Evolutionary conservation across 2,329 filamentous ascomycete species (phyloP).

Genomic region (Fusarium sp.): DNA sequence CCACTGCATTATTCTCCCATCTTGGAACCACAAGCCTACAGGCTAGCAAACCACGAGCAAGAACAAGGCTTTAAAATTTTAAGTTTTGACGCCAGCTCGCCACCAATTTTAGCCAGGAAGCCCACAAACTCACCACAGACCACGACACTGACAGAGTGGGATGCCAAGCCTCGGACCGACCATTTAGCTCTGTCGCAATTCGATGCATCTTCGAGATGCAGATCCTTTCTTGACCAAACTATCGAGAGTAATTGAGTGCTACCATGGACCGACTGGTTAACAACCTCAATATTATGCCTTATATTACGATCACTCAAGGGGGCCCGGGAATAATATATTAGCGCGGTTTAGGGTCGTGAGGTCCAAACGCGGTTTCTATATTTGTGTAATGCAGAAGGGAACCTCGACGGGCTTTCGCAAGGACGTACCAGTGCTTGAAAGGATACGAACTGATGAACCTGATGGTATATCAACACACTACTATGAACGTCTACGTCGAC

Average conservation of each 20-base stretch:
- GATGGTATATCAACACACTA: not conserved
- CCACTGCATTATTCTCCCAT: constrained; percentile 22
- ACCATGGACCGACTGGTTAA: constrained; percentile 14
- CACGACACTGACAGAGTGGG: constrained; percentile 7
- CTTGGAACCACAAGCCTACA: constrained; percentile 26
- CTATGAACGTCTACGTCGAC: not conserved
- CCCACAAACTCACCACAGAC: constrained; percentile 18
- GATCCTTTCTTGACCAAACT: constrained; percentile 18
- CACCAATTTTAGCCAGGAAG: constrained; percentile 35
- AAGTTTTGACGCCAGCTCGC: constrained; percentile 43
- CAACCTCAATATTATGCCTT: constrained; percentile 10
- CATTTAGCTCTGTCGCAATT: constrained; percentile 13
- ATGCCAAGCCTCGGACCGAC: constrained; percentile 44
- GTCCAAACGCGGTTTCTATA: not conserved
- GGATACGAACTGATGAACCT: not conserved
- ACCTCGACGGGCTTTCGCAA: not conserved
- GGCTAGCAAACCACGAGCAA: constrained; percentile 29
- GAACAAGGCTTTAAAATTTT: constrained; percentile 20
- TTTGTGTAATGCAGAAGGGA: not conserved
- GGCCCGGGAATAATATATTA: not conserved
- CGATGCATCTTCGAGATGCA: constrained; percentile 10
- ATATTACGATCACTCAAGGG: not conserved
- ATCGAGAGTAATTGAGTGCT: not conserved
- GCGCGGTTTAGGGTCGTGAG: not conserved
- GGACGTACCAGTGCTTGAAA: not conserved